These are phyloP conservation scores for Ceratorhiza oryzae-sativae DNA, from an alignment of 1,284 basidiomycete species.

Conservation along the genomic window DNA sequence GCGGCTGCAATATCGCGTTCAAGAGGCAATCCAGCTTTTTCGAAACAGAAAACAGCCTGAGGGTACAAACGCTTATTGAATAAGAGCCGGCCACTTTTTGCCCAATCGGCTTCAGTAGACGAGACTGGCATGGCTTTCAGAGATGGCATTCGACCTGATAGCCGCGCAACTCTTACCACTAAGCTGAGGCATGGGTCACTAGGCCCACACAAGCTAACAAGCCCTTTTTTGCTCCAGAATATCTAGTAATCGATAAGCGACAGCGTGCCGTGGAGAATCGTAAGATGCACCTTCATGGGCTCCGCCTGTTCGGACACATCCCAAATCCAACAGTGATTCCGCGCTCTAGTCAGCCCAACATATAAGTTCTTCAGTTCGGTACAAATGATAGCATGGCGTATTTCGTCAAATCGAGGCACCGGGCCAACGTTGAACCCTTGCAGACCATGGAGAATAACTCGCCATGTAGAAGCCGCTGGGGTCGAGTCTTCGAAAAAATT, in stretches of 20 bases:
- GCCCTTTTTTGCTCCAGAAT: conserved; percentile 57
- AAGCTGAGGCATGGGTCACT: conserved; percentile 57
- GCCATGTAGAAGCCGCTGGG: conserved; percentile 21
- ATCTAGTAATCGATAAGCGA: neutral
- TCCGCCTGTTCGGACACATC: conserved; percentile 26
- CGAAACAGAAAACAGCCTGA: conserved; percentile 69
- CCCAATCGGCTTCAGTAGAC: conserved; percentile 64
- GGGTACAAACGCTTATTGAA: conserved; percentile 64
- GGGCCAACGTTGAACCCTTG: conserved; percentile 21
- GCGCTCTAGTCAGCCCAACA: conserved; percentile 40
- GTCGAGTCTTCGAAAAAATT: conserved; percentile 42
- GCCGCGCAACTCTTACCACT: conserved; percentile 47
- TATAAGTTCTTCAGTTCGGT: conserved; percentile 41
- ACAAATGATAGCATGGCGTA: conserved; percentile 39
- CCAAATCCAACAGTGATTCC: conserved; percentile 41
- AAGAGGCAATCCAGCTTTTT: conserved; percentile 57
- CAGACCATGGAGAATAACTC: conserved; percentile 10
- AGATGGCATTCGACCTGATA: neutral
- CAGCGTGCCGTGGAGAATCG: neutral
- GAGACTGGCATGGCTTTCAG: conserved; percentile 45
- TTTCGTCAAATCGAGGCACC: conserved; percentile 16
- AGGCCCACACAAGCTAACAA: conserved; percentile 57
- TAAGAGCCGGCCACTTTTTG: conserved; percentile 57
- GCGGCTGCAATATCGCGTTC: conserved; percentile 59
- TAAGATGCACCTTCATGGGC: conserved; percentile 38